Conservation (phyloP, 1,284 basidiomycete genomes). For the Apiotrichum laibachii region DNA sequence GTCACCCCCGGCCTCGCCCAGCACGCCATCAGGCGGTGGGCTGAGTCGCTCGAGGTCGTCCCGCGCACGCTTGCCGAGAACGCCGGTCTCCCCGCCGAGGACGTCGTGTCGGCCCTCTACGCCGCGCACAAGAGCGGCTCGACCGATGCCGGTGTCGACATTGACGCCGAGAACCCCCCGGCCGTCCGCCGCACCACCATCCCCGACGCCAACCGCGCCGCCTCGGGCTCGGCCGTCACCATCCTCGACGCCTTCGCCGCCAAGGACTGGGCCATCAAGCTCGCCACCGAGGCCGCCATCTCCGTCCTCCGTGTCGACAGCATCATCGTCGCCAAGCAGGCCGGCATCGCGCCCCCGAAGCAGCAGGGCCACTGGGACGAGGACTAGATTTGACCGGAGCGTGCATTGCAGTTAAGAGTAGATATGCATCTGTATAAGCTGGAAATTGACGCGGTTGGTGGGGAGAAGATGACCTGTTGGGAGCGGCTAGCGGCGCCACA, state of each 20-base stretch:
- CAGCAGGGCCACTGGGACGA: conserved; percentile 54
- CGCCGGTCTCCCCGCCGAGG: conserved; percentile 90
- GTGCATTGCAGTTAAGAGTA: not conserved
- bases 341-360: conserved; percentile 59
- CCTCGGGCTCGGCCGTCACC: conserved; percentile 6
- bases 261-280: conserved; percentile 53
- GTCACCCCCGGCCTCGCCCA: conserved; percentile 88
- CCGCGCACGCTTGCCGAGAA: conserved; percentile 95
- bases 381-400: conserved; percentile 33
- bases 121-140: conserved; percentile 74
- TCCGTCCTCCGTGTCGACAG: conserved; percentile 93
- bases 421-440: conserved; percentile 11
- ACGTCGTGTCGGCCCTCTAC: conserved; percentile 82
- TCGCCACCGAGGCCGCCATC: conserved; percentile 82
- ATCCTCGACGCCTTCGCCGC: conserved; percentile 48
- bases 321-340: conserved; percentile 96
- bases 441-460: not conserved
- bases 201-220: conserved; percentile 21
- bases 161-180: conserved; percentile 60
- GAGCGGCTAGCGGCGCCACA: too few species aligned
- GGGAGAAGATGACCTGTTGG: too few species aligned
- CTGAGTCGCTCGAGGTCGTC: conserved; percentile 84
- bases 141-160: conserved; percentile 71
- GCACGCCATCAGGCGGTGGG: conserved; percentile 90
- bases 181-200: conserved; percentile 27